Base-by-base conservation (phyloP, 2,329 filamentous ascomycete genomes). In the Ascochyta lentis region DNA sequence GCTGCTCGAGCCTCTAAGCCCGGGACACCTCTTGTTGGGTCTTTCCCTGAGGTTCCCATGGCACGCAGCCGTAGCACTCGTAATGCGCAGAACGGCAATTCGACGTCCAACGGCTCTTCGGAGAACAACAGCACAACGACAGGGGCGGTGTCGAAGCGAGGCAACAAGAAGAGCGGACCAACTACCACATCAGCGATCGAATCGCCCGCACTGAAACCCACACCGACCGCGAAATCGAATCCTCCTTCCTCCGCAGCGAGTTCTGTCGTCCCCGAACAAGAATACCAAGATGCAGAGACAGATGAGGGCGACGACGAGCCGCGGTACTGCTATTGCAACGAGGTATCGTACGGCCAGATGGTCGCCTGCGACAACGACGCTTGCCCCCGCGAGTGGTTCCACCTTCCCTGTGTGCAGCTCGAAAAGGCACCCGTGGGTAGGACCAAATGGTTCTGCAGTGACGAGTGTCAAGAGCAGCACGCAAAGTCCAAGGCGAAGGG, bases 311-410 rank as follows among this genome's bases (percentile, higher is more conserved):
- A 66, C 23, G 75, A 71, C 29, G 84, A 86, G 58, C 84, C 84
- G 58, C 82, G 84, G 37, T 89, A 88, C 68, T 89, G 86, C 73
- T 86, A 86, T 61, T 89, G 86, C 67, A 84, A 85, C 45, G 83
- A 84, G 59, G 85, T 87, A 34, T 85, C 81, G 60, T 87, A 87
- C 67, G 86, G 86, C 16, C 84, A 87, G 66, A 89, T 89, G 86
- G 83, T 89, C 37, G 86, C 84, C 12, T 89, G 86, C 66, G 86
- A 89, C 70, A 88, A 88, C 68, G 84, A 86, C 34, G 78, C 80
- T 53, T 89, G 86, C 74, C 81, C 83, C 12, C 82, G 84, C 59
- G 85, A 89, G 69, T 89, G 86, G 86, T 89, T 89, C 72, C 86
- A 89, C 77, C 81, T 87, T 71, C 83, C 81, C 37, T 89, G 86